Percentiles rank a stretch among this genome's conserved stretches.
Evolutionary conservation across 2,329 filamentous ascomycete genomes (phyloP).

Genomic region (Colletotrichum sp.): DNA sequence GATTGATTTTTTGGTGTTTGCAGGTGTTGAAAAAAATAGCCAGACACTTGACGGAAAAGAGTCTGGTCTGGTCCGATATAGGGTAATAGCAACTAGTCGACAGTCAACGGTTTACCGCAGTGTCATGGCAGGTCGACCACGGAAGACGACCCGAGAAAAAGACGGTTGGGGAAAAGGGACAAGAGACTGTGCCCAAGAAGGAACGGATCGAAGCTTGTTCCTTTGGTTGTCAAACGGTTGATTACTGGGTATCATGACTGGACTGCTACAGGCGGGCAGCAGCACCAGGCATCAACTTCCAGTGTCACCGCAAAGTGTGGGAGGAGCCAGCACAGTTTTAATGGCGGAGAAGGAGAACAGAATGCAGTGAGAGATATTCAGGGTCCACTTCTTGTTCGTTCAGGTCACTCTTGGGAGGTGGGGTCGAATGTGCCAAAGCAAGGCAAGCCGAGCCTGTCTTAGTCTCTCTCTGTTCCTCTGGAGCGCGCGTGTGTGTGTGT

Average conservation of each 20-base stretch:
- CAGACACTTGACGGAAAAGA: neutral
- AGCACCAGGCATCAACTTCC: constrained; percentile 2
- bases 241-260: constrained; percentile 15
- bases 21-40: neutral
- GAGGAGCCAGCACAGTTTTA: constrained; percentile 16
- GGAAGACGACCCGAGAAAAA: neutral
- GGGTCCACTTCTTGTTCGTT: constrained; percentile 15
- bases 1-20: neutral
- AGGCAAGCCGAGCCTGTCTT: constrained; percentile 11
- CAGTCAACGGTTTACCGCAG: neutral
- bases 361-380: constrained; percentile 16
- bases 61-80: neutral
- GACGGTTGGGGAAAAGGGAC: neutral
- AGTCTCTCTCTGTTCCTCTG: neutral
- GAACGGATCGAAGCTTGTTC: neutral
- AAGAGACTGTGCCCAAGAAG: neutral
- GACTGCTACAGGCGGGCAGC: neutral
- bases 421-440: constrained; percentile 15
- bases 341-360: constrained; percentile 14
- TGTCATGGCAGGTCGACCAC: neutral
- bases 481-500: neutral
- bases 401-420: constrained; percentile 3
- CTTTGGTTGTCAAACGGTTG: constrained; percentile 3
- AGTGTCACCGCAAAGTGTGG: neutral
- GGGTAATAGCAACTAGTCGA: neutral